A percentile compares a stretch with the other conserved stretches of the same genome.
These are phyloP conservation scores for Globisporangium nodosum DNA, from an alignment of 352 stramenopile species.

Conservation along the genomic window DNA sequence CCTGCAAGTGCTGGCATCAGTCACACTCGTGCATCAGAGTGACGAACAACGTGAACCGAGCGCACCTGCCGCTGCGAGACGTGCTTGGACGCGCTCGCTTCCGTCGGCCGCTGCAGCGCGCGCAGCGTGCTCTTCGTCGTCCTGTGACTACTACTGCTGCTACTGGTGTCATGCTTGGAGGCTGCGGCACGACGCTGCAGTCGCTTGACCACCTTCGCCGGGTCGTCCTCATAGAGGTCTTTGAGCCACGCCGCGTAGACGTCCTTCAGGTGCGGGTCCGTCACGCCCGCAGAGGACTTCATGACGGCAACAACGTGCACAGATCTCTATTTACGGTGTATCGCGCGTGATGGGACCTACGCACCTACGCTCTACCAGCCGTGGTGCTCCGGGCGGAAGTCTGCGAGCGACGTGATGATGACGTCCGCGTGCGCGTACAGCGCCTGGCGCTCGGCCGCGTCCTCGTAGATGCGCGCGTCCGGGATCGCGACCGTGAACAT, in stretches of 20 bases:
- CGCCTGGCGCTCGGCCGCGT: constrained; percentile 29
- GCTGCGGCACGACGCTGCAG: constrained; percentile 4
- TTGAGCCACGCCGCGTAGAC: constrained; percentile 37
- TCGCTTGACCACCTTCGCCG: constrained; percentile 22
- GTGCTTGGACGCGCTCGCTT: constrained; percentile 45
- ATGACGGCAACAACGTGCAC: not conserved
- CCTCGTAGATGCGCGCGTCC: constrained; percentile 58
- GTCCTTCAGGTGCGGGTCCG: constrained; percentile 20
- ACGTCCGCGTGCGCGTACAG: constrained; percentile 58
- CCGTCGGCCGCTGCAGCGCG: constrained; percentile 34
- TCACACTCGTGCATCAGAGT: not conserved
- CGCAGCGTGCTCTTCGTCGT: constrained; percentile 28
- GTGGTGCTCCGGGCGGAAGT: constrained; percentile 56
- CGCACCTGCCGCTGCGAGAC: constrained; percentile 19
- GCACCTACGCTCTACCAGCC: constrained; percentile 22
- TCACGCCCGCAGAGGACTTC: constrained; percentile 4
- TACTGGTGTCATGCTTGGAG: not conserved
- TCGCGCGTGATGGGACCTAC: not conserved
- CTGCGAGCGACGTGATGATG: constrained; percentile 50
- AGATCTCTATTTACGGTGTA: not conserved
- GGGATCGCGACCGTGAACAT: constrained; percentile 75
- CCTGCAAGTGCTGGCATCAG: not conserved
- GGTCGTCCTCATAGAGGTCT: constrained; percentile 34
- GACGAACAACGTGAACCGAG: not conserved
- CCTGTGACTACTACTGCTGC: not conserved